phyloP scores from a whole-genome alignment of 495 filamentous ascomycete genomes.

The Darksidea phi region DNA sequence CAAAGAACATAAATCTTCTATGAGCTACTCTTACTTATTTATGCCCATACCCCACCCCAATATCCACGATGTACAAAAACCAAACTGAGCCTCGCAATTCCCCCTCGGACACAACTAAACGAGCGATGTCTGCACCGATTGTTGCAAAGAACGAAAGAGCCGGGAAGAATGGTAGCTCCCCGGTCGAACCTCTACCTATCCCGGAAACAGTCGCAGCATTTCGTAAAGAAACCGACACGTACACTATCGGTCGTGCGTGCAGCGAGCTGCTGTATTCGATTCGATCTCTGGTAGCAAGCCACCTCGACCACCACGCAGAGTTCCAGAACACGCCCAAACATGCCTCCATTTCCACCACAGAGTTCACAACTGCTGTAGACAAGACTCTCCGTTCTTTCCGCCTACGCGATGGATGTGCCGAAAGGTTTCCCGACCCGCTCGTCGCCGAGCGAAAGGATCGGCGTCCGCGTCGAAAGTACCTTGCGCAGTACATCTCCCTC shows the following conservation, averaged over 20 bases:
- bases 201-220: no score
- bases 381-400: background rate
- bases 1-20: no score
- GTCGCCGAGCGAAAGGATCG: conserved; percentile 8
- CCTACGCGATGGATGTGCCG: background rate
- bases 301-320: conserved; percentile 1
- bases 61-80: no score
- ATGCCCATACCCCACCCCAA: no score
- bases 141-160: no score
- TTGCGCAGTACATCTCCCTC: background rate
- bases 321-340: background rate
- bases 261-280: conserved; percentile 7
- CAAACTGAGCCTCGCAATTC: no score
- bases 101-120: no score
- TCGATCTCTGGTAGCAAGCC: background rate
- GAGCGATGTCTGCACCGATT: no score
- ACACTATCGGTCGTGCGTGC: background rate
- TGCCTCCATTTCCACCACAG: background rate
- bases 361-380: conserved; percentile 10
- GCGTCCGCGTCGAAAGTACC: background rate
- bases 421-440: conserved; percentile 2
- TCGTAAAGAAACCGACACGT: background rate
- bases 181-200: no score
- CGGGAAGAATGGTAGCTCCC: no score
- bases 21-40: no score